Conservation (phyloP, 2,329 filamentous ascomycete species). For the Hypoxylon sp. region DNA sequence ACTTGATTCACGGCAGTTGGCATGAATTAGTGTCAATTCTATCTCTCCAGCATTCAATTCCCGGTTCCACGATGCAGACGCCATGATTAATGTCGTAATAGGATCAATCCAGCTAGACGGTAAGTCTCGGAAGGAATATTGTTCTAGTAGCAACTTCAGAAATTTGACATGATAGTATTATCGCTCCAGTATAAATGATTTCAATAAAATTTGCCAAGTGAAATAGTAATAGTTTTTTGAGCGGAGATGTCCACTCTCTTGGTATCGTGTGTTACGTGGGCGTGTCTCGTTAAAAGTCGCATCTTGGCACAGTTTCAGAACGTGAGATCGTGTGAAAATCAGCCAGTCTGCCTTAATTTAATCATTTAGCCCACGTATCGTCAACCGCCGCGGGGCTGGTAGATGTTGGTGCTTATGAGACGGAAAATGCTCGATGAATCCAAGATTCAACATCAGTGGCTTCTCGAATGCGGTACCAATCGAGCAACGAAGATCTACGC, state of each 20-base stretch:
- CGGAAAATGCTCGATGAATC: constrained; percentile 25
- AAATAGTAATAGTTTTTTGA: background rate
- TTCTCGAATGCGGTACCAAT: constrained; percentile 9
- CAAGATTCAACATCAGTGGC: constrained; percentile 22
- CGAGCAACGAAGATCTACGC: constrained; percentile 28
- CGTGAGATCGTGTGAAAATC: constrained; percentile 26
- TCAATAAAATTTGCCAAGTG: background rate
- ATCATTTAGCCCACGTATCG: constrained; percentile 28
- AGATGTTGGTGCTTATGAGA: constrained; percentile 23
- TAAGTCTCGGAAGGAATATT: constrained; percentile 10
- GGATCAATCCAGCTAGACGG: background rate
- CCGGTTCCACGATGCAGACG: constrained; percentile 3
- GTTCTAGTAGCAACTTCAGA: constrained; percentile 2
- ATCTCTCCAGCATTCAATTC: constrained; percentile 13
- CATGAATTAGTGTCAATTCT: constrained; percentile 9
- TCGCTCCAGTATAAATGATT: background rate
- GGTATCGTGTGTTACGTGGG: constrained; percentile 37
- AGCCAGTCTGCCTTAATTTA: constrained; percentile 26
- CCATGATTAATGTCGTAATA: constrained; percentile 6
- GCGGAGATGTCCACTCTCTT: constrained; percentile 11
- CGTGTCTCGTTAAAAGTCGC: constrained; percentile 19
- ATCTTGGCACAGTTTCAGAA: constrained; percentile 41
- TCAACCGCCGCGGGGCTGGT: constrained; percentile 26
- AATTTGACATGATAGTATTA: background rate
- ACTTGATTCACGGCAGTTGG: constrained; percentile 28